Evolutionary conservation across 1,284 basidiomycete species (phyloP).

Genomic region (Pseudozyma pruni): DNA sequence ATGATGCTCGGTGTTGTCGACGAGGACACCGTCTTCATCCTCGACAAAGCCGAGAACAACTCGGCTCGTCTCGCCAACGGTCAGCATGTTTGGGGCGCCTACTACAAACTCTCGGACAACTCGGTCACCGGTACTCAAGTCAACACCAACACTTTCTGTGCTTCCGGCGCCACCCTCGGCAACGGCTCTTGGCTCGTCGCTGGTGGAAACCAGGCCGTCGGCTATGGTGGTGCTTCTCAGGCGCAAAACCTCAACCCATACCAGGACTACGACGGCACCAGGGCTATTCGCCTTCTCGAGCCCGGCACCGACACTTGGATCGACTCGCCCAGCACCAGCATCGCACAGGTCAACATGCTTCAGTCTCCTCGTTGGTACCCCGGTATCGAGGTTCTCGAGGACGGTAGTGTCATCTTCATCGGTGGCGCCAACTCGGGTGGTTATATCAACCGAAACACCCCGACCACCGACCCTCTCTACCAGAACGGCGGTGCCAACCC

Average conservation of each 20-base stretch:
- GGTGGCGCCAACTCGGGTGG: constrained; percentile 63
- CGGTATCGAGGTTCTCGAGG: constrained; percentile 64
- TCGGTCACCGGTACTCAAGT: constrained; percentile 58
- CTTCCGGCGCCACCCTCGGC: constrained; percentile 66
- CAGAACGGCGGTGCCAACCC: constrained; percentile 49
- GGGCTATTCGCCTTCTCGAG: constrained; percentile 64
- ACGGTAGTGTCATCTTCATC: constrained; percentile 63
- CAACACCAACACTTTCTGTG: constrained; percentile 69
- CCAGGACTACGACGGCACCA: constrained; percentile 60
- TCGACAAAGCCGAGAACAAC: constrained; percentile 69
- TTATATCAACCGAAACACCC: constrained; percentile 67
- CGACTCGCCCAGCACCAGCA: constrained; percentile 45
- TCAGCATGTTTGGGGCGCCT: constrained; percentile 61
- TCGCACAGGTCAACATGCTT: constrained; percentile 52
- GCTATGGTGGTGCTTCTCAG: constrained; percentile 56
- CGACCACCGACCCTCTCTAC: constrained; percentile 58
- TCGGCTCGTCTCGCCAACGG: constrained; percentile 35
- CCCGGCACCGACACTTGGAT: constrained; percentile 52
- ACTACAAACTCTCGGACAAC: constrained; percentile 58
- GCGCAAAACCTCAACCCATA: constrained; percentile 53
- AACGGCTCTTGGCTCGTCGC: constrained; percentile 68
- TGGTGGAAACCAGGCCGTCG: constrained; percentile 68
- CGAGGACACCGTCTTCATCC: constrained; percentile 66
- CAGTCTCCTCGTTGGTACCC: constrained; percentile 65
- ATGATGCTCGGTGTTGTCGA: constrained; percentile 67